Base-by-base conservation (phyloP, 2,329 filamentous ascomycete species). In the Talaromyces sp. region DNA sequence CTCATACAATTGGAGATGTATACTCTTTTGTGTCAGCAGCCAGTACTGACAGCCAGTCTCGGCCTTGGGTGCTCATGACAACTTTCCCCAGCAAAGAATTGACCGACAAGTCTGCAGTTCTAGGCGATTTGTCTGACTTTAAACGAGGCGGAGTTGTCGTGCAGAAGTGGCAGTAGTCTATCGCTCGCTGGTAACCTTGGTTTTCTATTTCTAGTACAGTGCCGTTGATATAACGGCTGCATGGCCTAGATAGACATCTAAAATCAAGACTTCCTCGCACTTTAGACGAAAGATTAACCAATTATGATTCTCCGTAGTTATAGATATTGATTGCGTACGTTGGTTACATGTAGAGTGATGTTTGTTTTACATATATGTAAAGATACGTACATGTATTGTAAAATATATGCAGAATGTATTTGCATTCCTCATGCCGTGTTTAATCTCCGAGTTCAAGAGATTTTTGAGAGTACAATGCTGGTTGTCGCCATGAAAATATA, bases 81-180 rank as follows among this genome's bases (percentile, higher is more conserved):
- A 88, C 85, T 0, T 88, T 88, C 70, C 86, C 86, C 0, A 86
- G 79, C 60, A 86, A 83, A 65, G 85, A 88, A 68, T 73, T 88
- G 43, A 81, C 73, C 17, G 85, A 88, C 66, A 82, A 83, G 72
- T 68, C 71, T 5, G 70, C 71, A 26, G 70, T 71, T 9, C 70
- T 82, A 27, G 79, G 77, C 2, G 80, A 81, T 19, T 67, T 82
- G 55, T 66, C 78, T 5, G 80, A 81, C 50, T 80, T 81, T 66
- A 81, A 81, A 68, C 73, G 80, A 26, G 80, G 80, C 56, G 80
- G 80, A 29, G 79, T 80, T 24, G 75, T 82, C 41, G 78, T 82
- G 19, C 80, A 82, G 69, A 81, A 80, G 65, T 82, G 78, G 78
- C 70, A 68, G 67, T 75, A 64, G 60, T 55, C 8, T 29, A 10